These are phyloP conservation scores for Actinomortierella wolfii DNA, from an alignment of 371 early-diverging fungal genomes.

Conservation along the genomic window DNA sequence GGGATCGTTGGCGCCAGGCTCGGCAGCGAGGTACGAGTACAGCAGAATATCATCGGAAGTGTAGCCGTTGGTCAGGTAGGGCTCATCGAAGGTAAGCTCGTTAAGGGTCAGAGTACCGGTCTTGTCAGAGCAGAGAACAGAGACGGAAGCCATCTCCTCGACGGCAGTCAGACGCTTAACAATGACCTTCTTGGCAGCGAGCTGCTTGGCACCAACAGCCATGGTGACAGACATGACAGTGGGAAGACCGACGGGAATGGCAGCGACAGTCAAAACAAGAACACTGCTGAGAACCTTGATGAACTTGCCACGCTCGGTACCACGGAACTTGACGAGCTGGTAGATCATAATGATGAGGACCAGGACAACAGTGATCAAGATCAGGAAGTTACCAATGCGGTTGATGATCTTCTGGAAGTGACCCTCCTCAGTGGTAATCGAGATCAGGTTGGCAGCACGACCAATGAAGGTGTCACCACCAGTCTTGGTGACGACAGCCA, in stretches of 20 bases:
- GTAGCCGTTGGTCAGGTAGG: conserved; percentile 75
- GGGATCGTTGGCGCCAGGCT: conserved; percentile 90
- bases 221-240: conserved; percentile 97
- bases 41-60: conserved; percentile 83
- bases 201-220: conserved; percentile 93
- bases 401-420: conserved; percentile 92
- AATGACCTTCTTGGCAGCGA: conserved; percentile 93
- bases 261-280: conserved; percentile 93
- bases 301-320: conserved; percentile 46
- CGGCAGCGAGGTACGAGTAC: conserved; percentile 85
- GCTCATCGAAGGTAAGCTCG: conserved; percentile 90
- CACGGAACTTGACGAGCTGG: conserved; percentile 55
- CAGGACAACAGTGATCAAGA: conserved; percentile 79
- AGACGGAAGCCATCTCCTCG: conserved; percentile 94
- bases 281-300: conserved; percentile 77
- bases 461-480: conserved; percentile 89
- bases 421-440: conserved; percentile 81
- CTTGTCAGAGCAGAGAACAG: conserved; percentile 94
- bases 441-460: conserved; percentile 85
- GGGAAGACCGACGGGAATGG: conserved; percentile 96
- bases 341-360: conserved; percentile 84
- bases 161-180: conserved; percentile 94
- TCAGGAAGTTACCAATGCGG: conserved; percentile 91
- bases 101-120: conserved; percentile 96
- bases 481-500: conserved; percentile 85